These are phyloP conservation scores for Fremontodendron californicum DNA, from an alignment of 345 rosid genomes.

Conservation along the genomic window DNA sequence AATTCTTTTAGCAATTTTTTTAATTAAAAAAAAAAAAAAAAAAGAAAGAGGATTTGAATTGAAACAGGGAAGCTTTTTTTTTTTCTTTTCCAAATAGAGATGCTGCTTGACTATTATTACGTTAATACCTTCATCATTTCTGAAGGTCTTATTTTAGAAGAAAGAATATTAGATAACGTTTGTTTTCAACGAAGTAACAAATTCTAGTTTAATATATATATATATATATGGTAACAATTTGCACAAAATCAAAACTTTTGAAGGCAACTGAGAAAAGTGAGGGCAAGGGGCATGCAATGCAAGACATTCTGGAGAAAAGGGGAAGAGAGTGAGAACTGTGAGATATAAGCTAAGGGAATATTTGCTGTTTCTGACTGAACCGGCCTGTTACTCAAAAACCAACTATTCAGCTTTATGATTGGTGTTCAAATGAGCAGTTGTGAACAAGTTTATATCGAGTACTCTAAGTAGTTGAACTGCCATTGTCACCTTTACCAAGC, in stretches of 20 bases:
- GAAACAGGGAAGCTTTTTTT: background rate
- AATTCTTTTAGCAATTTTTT: too few relatives aligned
- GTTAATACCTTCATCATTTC: background rate
- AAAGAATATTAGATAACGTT: background rate
- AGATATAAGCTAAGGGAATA: background rate
- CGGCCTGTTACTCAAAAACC: background rate
- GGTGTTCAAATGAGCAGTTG: background rate
- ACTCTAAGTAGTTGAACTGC: constrained; percentile 7
- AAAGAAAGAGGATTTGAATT: too few relatives aligned
- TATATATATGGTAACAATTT: background rate
- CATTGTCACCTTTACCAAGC: constrained; percentile 1
- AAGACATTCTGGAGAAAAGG: background rate
- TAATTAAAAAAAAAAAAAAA: too few relatives aligned
- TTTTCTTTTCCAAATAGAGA: background rate
- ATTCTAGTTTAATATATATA: background rate
- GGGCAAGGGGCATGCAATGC: background rate
- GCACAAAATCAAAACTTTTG: background rate
- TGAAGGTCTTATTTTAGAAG: background rate
- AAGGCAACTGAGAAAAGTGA: background rate
- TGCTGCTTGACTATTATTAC: background rate
- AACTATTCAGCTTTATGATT: background rate
- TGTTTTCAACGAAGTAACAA: background rate
- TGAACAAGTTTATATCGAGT: background rate
- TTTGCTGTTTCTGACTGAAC: background rate
- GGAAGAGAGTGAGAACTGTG: background rate